phyloP scores from a whole-genome alignment of 768 basidiomycete species.

The Suillus lakei region DNA sequence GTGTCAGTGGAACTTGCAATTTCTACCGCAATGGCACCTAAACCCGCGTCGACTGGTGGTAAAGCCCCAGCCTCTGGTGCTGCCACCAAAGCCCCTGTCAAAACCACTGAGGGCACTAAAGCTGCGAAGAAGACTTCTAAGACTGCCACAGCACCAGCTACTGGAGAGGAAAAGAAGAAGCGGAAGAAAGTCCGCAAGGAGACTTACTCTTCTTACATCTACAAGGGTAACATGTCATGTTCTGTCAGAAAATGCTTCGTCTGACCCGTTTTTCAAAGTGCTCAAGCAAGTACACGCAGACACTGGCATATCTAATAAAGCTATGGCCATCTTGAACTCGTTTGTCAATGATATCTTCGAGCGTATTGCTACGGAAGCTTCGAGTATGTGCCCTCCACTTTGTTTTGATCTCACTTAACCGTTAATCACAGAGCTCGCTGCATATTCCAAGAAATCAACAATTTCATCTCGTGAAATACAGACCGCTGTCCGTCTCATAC shows the following conservation, averaged over 20 bases:
- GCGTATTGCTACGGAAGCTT: constrained; percentile 90
- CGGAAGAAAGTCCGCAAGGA: constrained; percentile 86
- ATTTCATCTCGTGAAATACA: constrained; percentile 99
- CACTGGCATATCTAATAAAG: constrained; percentile 99
- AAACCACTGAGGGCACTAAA: constrained; percentile 58
- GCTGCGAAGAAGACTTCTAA: constrained; percentile 79
- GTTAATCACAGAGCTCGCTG: constrained; percentile 76
- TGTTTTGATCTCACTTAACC: constrained; percentile 1
- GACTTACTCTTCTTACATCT: constrained; percentile 93
- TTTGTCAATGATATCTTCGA: constrained; percentile 97
- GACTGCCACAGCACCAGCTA: constrained; percentile 54
- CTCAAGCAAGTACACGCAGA: constrained; percentile 98
- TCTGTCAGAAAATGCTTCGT: background rate
- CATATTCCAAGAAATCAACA: constrained; percentile 98
- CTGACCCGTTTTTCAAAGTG: constrained; percentile 48
- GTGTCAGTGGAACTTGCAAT: background rate
- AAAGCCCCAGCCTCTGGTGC: constrained; percentile 67
- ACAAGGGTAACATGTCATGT: constrained; percentile 64
- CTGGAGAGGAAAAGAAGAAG: constrained; percentile 86
- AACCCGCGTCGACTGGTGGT: constrained; percentile 76
- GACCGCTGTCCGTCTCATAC: constrained; percentile 94
- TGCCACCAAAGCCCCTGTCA: constrained; percentile 68
- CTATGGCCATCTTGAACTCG: constrained; percentile 95
- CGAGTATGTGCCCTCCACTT: constrained; percentile 57
- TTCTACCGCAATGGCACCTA: constrained; percentile 49